These are phyloP conservation scores for Hirsutella rhossiliensis DNA, from an alignment of 2,329 filamentous ascomycete species.

Conservation along the genomic window DNA sequence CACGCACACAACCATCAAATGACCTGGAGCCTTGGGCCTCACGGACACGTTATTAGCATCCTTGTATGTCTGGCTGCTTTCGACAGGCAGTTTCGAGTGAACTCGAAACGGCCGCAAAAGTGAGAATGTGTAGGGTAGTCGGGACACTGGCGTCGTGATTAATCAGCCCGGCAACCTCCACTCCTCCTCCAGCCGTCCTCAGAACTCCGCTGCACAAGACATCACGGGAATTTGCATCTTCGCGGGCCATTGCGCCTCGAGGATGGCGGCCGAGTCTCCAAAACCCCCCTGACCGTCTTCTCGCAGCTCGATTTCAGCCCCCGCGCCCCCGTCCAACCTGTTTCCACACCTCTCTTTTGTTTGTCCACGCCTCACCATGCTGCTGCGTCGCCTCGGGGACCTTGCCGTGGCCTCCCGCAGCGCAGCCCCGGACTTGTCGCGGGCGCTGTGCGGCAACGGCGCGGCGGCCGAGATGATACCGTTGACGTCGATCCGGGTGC, in stretches of 20 bases:
- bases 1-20: too few species aligned
- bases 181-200: conserved; percentile 15
- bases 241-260: conserved; percentile 16
- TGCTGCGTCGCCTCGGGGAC: conserved; percentile 1
- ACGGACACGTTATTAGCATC: too few species aligned
- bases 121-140: neutral
- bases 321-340: neutral
- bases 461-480: conserved; percentile 33
- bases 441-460: neutral
- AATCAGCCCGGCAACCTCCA: neutral
- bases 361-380: neutral
- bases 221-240: conserved; percentile 24
- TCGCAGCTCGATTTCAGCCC: neutral
- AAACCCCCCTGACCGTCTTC: conserved; percentile 4
- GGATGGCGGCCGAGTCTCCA: conserved; percentile 15
- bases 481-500: conserved; percentile 52
- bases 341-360: neutral
- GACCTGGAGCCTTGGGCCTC: too few species aligned
- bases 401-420: conserved; percentile 3
- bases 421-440: neutral
- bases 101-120: neutral
- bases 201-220: conserved; percentile 37
- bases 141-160: neutral
- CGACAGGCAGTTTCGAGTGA: neutral
- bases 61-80: too few species aligned